Evolutionary conservation across 139 green algal species (phyloP).

Genomic region (Coelastrella sp.): DNA sequence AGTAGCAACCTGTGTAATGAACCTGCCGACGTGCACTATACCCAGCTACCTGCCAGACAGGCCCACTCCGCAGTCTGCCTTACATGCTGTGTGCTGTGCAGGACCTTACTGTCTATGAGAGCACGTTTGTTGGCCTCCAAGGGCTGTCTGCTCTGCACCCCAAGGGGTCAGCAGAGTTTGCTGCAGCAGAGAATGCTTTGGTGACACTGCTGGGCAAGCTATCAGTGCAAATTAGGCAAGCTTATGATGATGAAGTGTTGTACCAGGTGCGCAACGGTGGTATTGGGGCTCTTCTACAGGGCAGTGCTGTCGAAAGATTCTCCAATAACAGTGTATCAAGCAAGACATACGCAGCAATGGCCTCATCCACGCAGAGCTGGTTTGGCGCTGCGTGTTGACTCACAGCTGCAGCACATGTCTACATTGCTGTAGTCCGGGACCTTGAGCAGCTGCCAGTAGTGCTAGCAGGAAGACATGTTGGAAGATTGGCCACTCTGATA

Average conservation of each 20-base stretch:
- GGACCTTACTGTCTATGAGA: slow-evolving; percentile 33
- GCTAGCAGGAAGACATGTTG: too few relatives aligned
- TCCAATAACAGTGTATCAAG: too few relatives aligned
- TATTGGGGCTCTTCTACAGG: background rate
- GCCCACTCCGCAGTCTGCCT: too few relatives aligned
- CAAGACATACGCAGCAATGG: too few relatives aligned
- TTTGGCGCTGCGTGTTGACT: background rate
- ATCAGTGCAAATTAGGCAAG: background rate
- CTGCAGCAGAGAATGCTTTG: slow-evolving; percentile 1
- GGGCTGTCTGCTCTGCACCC: background rate
- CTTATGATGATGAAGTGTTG: slow-evolving; percentile 19
- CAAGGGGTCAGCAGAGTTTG: background rate
- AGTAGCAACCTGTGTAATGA: background rate
- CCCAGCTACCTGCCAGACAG: too few relatives aligned
- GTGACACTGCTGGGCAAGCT: slow-evolving; percentile 7
- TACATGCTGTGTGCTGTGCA: background rate
- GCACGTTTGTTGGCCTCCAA: slow-evolving; percentile 45
- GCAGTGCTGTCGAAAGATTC: background rate
- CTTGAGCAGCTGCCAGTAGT: too few relatives aligned
- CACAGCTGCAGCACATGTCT: background rate
- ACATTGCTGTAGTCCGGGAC: background rate
- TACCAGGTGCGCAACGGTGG: slow-evolving; percentile 9
- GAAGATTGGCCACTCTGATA: too few relatives aligned
- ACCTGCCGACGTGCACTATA: background rate
- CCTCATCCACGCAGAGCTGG: background rate